Evolutionary conservation across 352 stramenopile genomes (phyloP), one percentile per base, ranked within the genome.

Genomic region (Phytopythium boreale): DNA sequence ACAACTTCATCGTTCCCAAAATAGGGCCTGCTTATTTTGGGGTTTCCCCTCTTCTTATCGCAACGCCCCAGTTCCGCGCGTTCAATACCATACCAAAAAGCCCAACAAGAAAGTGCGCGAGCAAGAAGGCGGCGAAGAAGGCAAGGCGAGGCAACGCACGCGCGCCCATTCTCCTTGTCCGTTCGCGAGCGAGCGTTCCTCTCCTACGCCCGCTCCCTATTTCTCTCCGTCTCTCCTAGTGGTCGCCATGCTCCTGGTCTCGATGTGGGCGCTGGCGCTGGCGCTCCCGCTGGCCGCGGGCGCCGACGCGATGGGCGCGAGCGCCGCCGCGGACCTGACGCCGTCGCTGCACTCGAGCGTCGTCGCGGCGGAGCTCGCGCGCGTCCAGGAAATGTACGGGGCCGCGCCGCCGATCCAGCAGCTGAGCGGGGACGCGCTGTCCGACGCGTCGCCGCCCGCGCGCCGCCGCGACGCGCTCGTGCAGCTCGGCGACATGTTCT

Each of bases 401-500:
- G 12, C 52, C 31, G 20, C 31, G 19, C 26, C 47, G n/a, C 39
- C 59, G 14, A 64, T 84, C 39, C 46, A 72, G 4, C 62, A 79
- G 22, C 78, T 90, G 11, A 85, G 79, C 11, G 68, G 77, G 53
- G 72, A 70, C 20, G 83, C 74, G 66, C 70, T 78, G 8, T 80
- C 68, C 3, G 66, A 60, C 10, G 50, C 71, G 5, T 69, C 78
- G 6, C 46, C 74, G 17, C 59, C 61, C 2, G 44, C 59, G 6
- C 75, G 74, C 41, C 79, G 80, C 15, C 81, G 78, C 12, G 74
- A 76, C 22, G 84, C 82, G 59, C 74, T 93, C 56, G 81, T 88
- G 62, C 77, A 88, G 64, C 70, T 93, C 20, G 84, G 80, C 52
- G 76, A 90, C 64, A 79, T 86, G 59, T 91, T 88, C 43, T 93